Conservation (phyloP, 306 rosid genomes). For the Casuarina equisetifolia region DNA sequence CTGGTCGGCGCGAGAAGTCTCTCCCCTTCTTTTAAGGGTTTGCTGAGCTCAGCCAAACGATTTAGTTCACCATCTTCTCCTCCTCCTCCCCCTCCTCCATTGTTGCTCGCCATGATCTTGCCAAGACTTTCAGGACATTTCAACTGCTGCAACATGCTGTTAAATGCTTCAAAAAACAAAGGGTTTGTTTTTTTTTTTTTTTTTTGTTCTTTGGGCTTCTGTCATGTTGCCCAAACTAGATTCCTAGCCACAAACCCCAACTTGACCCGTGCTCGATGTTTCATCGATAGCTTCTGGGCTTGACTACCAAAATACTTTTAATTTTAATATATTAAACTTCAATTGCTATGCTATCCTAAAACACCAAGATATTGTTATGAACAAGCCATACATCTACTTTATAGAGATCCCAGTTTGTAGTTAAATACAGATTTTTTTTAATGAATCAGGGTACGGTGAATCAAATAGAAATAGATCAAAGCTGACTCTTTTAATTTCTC, state of each 20-base stretch:
- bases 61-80: slow-evolving; percentile 35
- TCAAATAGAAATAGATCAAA: too few relatives aligned
- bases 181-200: neutral
- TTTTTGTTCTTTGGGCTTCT: neutral
- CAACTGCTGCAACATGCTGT: neutral
- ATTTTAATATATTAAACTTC: too few relatives aligned
- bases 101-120: slow-evolving; percentile 43
- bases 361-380: too few relatives aligned
- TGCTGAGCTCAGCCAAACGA: slow-evolving; percentile 39
- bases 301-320: too few relatives aligned
- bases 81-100: slow-evolving; percentile 32
- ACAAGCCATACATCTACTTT: too few relatives aligned
- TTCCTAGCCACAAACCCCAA: neutral
- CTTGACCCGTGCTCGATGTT: neutral
- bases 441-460: too few relatives aligned
- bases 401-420: too few relatives aligned
- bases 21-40: slow-evolving; percentile 85
- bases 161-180: neutral
- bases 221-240: neutral
- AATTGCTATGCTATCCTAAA: too few relatives aligned
- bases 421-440: too few relatives aligned
- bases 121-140: neutral
- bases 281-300: too few relatives aligned
- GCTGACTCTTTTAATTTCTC: too few relatives aligned
- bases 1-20: slow-evolving; percentile 76